A percentile compares a stretch with the other conserved stretches of the same genome.
These are phyloP conservation scores for Pelargonium citronellum DNA, from an alignment of 441 rosid genomes.

Conservation along the genomic window DNA sequence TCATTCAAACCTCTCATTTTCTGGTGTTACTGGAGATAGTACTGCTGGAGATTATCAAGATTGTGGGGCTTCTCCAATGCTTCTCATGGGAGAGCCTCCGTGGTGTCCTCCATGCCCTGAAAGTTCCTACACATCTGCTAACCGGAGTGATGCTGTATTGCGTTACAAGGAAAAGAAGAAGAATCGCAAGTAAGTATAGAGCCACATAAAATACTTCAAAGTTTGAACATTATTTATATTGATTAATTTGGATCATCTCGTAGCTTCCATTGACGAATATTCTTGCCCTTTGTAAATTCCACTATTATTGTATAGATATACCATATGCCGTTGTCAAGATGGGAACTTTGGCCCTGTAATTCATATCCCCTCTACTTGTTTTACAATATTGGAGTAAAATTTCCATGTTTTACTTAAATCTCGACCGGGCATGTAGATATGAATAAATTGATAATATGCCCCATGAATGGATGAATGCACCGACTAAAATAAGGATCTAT, in stretches of 20 bases:
- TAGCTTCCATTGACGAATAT: not conserved
- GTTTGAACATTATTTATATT: not conserved
- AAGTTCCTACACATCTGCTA: slow-evolving; percentile 50
- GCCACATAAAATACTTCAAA: not conserved
- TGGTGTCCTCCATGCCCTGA: slow-evolving; percentile 75
- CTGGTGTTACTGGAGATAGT: slow-evolving; percentile 85
- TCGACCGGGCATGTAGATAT: no score
- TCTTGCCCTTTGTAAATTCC: not conserved
- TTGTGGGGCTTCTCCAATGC: slow-evolving; percentile 77
- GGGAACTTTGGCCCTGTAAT: not conserved
- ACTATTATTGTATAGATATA: not conserved
- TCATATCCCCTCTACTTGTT: not conserved
- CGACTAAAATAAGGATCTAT: not conserved
- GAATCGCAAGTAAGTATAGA: slow-evolving; percentile 69
- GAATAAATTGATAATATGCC: no score
- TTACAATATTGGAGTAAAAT: no score
- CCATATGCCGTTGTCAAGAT: not conserved
- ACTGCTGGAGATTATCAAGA: slow-evolving; percentile 81
- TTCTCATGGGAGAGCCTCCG: slow-evolving; percentile 83
- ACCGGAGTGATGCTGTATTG: slow-evolving; percentile 74
- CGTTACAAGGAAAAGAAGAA: slow-evolving; percentile 98
- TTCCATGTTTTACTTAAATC: no score
- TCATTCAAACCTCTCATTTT: slow-evolving; percentile 78
- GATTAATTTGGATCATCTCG: not conserved
- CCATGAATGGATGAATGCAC: no score